These are phyloP conservation scores for Triticum turgidum DNA, from an alignment of 176 grass and related monocot species.

Conservation along the genomic window DNA sequence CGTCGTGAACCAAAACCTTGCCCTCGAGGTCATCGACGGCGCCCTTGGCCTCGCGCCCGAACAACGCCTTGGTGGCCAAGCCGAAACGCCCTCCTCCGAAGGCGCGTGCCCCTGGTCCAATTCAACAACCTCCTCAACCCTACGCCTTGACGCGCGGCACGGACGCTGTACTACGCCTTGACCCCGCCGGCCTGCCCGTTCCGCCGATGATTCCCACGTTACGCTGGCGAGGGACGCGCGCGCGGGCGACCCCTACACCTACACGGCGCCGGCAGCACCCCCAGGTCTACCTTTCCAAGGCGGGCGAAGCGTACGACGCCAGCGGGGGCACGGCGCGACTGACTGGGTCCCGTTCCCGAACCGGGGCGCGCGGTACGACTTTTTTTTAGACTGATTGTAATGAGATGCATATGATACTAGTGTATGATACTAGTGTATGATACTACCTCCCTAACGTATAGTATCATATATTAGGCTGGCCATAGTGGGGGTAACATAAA, in stretches of 20 bases:
- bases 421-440: too few relatives aligned
- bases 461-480: too few relatives aligned
- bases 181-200: background rate
- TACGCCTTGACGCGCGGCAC: too few relatives aligned
- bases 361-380: background rate
- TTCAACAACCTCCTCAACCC: background rate
- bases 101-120: background rate
- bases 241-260: too few relatives aligned
- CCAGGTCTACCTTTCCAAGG: too few relatives aligned
- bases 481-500: too few relatives aligned
- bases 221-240: background rate
- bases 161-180: background rate
- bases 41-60: background rate
- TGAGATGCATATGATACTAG: too few relatives aligned
- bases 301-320: too few relatives aligned
- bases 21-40: slow-evolving; percentile 7
- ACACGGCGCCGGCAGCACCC: too few relatives aligned
- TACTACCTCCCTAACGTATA: too few relatives aligned
- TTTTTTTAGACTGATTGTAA: background rate
- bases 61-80: background rate
- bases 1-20: background rate
- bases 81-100: background rate
- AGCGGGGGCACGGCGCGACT: too few relatives aligned
- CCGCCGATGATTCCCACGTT: background rate
- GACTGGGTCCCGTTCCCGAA: background rate